phyloP scores from a whole-genome alignment of 2,329 filamentous ascomycete genomes.

The Purpureocillium takamizusanense region DNA sequence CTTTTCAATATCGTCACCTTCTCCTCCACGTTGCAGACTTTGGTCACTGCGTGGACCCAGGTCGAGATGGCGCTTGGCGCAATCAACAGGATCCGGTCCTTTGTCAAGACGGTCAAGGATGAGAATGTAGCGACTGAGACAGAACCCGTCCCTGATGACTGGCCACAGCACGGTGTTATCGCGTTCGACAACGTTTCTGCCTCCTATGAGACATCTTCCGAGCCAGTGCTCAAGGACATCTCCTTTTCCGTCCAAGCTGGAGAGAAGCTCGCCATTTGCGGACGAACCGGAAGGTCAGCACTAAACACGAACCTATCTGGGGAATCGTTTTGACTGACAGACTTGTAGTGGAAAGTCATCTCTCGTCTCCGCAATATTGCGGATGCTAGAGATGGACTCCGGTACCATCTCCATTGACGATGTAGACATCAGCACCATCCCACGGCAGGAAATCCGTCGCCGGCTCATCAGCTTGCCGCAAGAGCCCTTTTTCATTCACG shows the following conservation, averaged over 20 bases:
- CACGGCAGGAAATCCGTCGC: conserved; percentile 12
- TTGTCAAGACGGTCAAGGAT: conserved; percentile 10
- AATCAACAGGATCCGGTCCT: conserved; percentile 16
- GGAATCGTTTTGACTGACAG: conserved; percentile 8
- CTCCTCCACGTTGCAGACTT: conserved; percentile 17
- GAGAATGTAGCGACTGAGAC: conserved; percentile 14
- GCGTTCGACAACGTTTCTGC: conserved; percentile 18
- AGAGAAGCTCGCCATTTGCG: conserved; percentile 31
- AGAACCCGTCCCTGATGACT: conserved; percentile 9
- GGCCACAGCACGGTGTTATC: conserved; percentile 16
- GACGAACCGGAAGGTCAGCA: conserved; percentile 28
- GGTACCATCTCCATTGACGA: conserved; percentile 36
- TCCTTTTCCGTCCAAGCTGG: conserved; percentile 20
- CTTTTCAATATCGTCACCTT: conserved; percentile 19
- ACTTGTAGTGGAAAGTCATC: conserved; percentile 19
- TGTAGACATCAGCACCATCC: conserved; percentile 21
- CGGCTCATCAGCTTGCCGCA: conserved; percentile 37
- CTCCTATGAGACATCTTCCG: conserved; percentile 14
- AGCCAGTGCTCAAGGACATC: conserved; percentile 18
- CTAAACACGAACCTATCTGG: neutral
- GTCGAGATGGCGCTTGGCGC: conserved; percentile 18
- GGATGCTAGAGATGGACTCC: conserved; percentile 32
- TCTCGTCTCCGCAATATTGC: conserved; percentile 33
- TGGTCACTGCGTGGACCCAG: conserved; percentile 23
- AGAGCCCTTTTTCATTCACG: conserved; percentile 39